Evolutionary conservation across 1,139 yeast genomes (phyloP), one percentile per base, ranked within the genome.

Genomic region (Taphrina deformans): DNA sequence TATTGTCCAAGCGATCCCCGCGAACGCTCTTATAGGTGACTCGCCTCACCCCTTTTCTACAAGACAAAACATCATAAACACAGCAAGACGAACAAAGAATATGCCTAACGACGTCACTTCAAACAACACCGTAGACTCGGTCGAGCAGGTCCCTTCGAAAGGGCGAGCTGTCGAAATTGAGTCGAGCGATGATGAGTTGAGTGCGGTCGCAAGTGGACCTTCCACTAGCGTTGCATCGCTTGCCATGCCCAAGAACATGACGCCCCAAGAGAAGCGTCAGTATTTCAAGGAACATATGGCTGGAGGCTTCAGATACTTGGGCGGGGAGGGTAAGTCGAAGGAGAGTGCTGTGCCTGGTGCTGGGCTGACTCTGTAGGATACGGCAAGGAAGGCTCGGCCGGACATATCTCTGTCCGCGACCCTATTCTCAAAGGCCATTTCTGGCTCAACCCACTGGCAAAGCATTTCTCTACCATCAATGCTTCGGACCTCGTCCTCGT

Each of bases 371-470:
- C 27, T 51, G 29, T 16, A 53, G 58, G 58, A 6, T 59, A 59
- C 24, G 63, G 63, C 50, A 59, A 59, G n/a, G 89, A 87, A 74
- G 96, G 96, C 10, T 75, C 84, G 23, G 90, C 96, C 0, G 96
- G 96, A 35, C 96, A 88, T 73, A 87, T 88, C 63, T 86, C 92
- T 1, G 81, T 88, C 14, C 81, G 92, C 69, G 96, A 88, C 72
- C 95, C 96, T 2, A 84, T 87, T 51, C 83, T 85, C 68, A 84
- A 86, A 24, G 75, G 79, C 46, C 86, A 90, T 1, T 88, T 88
- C 73, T 88, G 95, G 93, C 86, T 87, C 73, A 87, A 87, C 74
- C 93, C 93, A 1, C 76, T 88, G 67, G 90, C 87, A 23, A 82
- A 81, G 69, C 96, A 88, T 73, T 88, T 86, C 74, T 85, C 85